Evolutionary conservation across 2,329 filamentous ascomycete genomes (phyloP), one percentile per base, ranked within the genome.

Genomic region (Magnaporthiopsis poae): DNA sequence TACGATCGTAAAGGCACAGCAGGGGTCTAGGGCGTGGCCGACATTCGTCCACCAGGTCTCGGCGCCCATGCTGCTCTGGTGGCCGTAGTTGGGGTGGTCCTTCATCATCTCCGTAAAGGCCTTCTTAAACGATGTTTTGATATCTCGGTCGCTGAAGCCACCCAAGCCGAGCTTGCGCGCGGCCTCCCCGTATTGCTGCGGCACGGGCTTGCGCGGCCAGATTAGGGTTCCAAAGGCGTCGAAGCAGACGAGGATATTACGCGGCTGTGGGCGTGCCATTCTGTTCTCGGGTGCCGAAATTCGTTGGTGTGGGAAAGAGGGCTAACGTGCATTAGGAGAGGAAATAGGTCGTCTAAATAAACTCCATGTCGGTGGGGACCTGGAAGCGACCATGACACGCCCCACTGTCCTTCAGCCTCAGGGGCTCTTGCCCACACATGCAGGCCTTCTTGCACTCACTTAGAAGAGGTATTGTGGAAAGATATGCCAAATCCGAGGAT

Each of bases 151-250:
- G 2, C 69, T 75, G 66, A 82, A 77, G 67, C 76, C 56, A 1
- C 68, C 75, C 60, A 87, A 70, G 3, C 85, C 85, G 71, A 82
- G 78, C 65, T 78, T 74, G 25, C 78, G 73, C 0, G 85, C 86
- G 2, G 84, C 77, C 27, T 79, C 74, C 56, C 75, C 79, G 72
- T 89, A 89, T 70, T 87, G 83, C 65, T 77, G 72, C 5, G 79
- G 76, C 9, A 88, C 80, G 0, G 83, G 76, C 12, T 72, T 71
- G 63, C 77, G 80, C 0, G 86, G 85, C 13, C 74, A 76, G 74
- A 87, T 88, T 2, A 89, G 76, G 0, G 86, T 89, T n/a, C 84
- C 85, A 70, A 88, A 88, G 5, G 86, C 86, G 72, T 89, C 86
- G 65, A 89, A 84, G 68, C 84, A 86, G 1, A 88, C 73, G 0